Evolutionary conservation across 176 grass and related monocot species (phyloP).

Genomic region (Zoysia japonica): DNA sequence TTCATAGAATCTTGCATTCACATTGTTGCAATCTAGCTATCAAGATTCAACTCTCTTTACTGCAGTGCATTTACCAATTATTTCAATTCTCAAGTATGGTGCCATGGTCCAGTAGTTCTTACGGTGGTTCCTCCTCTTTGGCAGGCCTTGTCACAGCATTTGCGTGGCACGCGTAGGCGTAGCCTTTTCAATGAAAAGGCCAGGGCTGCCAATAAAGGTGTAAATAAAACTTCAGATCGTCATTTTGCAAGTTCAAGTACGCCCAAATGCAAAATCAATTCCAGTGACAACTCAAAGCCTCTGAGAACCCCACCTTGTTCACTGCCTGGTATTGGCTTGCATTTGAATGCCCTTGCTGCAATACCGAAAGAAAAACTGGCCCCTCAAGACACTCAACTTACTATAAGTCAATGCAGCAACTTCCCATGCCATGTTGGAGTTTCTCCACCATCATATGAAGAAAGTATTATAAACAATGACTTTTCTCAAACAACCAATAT

Average conservation of each 20-base stretch:
- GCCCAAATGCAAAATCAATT: conserved; percentile 60
- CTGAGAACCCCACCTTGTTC: conserved; percentile 54
- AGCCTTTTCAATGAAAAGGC: conserved; percentile 87
- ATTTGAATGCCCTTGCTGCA: conserved; percentile 85
- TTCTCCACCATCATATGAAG: conserved; percentile 42
- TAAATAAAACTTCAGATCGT: conserved; percentile 32
- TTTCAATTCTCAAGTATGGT: not conserved
- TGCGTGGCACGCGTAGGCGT: conserved; percentile 74
- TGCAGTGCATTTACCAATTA: conserved; percentile 1
- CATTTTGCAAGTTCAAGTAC: conserved; percentile 47
- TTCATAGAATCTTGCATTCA: conserved; percentile 25
- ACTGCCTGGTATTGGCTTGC: conserved; percentile 97
- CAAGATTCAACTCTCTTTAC: not conserved
- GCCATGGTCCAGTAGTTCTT: not conserved
- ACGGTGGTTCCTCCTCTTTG: not conserved
- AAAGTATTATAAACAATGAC: conserved; percentile 41
- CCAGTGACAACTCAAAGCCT: conserved; percentile 56
- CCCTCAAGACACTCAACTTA: conserved; percentile 31
- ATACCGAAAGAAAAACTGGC: conserved; percentile 64
- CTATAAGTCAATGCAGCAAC: conserved; percentile 50
- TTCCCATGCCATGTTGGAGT: conserved; percentile 33
- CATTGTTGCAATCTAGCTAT: conserved; percentile 24
- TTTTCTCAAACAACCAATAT: conserved; percentile 28
- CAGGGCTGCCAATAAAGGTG: conserved; percentile 37
- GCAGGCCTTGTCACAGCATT: conserved; percentile 69